Evolutionary conservation across 176 grass and related monocot genomes (phyloP), one percentile per base, ranked within the genome.

Genomic region (Oryza officinalis): DNA sequence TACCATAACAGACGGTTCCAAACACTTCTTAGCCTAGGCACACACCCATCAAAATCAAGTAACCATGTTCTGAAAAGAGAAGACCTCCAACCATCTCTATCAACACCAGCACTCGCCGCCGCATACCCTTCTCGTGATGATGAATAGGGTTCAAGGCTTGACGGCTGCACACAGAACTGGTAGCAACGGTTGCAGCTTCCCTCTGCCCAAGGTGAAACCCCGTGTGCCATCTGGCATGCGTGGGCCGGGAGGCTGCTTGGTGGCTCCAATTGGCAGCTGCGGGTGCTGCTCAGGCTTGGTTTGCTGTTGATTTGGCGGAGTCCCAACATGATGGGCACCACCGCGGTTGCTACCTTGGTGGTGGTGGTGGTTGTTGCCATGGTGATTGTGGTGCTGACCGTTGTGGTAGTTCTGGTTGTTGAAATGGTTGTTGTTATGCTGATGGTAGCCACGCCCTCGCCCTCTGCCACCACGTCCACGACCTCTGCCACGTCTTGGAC

Each of bases 181-280:
- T 45, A 22, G 54, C 25, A 63, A 33, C 6, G 79, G 45, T 68
- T 91, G 81, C 20, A 65, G 93, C 74, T 92, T 98, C 17, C 96
- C 96, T 40, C 96, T 83, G 76, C 96, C 93, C 63, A 98, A 79
- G 13, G 87, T 45, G 40, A 98, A 98, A 86, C 96, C 96, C 27
- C 89, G 92, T 0, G 93, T 98, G 79, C 93, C 96, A 65, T 98
- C 93, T 27, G 96, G 91, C 96, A 98, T 98, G 57, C 87, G 93
- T 7, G 96, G 93, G 1, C 96, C 93, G 9, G 89, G 96, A 66
- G 93, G 93, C 33, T 83, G 93, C 63, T 95, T 98, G 33, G 52
- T 81, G 44, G 89, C 77, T 31, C 86, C 83, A 9, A 80, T 77
- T n/a, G 47, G 79, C 67, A 68, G 86, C 67, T 87, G 85, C 35